Conservation (phyloP, 1,284 basidiomycete genomes). For the Apiotrichum sp. region DNA sequence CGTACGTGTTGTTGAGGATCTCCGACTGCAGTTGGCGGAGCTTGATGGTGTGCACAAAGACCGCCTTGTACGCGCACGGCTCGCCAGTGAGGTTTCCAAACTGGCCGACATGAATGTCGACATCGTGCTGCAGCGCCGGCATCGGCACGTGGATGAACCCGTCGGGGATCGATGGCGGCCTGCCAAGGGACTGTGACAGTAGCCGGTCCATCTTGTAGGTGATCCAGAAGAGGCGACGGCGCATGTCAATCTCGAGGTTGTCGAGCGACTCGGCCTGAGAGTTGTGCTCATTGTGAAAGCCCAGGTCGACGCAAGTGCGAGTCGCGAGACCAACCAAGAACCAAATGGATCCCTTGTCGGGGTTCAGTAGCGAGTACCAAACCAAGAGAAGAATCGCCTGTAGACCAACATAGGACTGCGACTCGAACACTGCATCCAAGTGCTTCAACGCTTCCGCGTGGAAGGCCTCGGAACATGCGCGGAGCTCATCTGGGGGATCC, state of each 20-base stretch:
- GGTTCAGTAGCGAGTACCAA: conserved; percentile 48
- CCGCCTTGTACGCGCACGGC: conserved; percentile 44
- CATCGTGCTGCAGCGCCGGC: conserved; percentile 42
- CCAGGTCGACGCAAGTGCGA: conserved; percentile 47
- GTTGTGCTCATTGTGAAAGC: conserved; percentile 48
- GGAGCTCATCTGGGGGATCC: conserved; percentile 47
- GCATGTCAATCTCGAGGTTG: conserved; percentile 48
- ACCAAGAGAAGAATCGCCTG: conserved; percentile 47
- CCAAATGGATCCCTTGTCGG: conserved; percentile 48
- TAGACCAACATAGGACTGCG: conserved; percentile 45
- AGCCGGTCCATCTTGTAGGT: conserved; percentile 49
- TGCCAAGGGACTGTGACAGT: conserved; percentile 43
- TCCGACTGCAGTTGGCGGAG: conserved; percentile 47
- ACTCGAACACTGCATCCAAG: conserved; percentile 46
- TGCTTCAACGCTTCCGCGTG: conserved; percentile 49
- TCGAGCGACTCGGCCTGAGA: conserved; percentile 38
- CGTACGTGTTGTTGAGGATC: conserved; percentile 44
- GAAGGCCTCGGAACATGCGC: conserved; percentile 48
- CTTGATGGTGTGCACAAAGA: conserved; percentile 44
- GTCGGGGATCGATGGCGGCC: conserved; percentile 47
- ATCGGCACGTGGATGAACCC: conserved; percentile 46
- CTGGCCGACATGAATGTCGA: conserved; percentile 38
- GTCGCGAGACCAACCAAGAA: conserved; percentile 47
- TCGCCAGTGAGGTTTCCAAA: conserved; percentile 37
- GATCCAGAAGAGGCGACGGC: conserved; percentile 46